These are phyloP conservation scores for Trichoderma sp. DNA, from an alignment of 2,329 filamentous ascomycete genomes.

Conservation along the genomic window DNA sequence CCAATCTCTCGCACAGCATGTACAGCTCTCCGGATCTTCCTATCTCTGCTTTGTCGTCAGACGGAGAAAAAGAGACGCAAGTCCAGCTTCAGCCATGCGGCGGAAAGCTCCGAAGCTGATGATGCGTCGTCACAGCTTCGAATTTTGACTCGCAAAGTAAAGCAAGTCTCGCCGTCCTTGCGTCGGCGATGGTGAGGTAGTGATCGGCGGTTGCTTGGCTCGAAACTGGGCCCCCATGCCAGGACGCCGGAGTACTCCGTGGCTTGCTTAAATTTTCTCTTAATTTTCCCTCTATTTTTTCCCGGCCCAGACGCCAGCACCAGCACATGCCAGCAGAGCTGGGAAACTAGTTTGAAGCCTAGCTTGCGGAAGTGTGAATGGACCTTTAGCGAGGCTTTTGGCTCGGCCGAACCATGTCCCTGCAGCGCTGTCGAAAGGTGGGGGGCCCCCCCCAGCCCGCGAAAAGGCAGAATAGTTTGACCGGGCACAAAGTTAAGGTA, in stretches of 20 bases:
- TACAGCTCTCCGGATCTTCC: background rate
- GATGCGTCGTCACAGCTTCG: background rate
- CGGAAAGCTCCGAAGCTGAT: background rate
- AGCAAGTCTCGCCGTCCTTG: background rate
- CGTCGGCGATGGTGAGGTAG: constrained; percentile 11
- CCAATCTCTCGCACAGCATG: background rate
- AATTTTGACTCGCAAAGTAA: background rate
- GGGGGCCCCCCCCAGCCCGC: background rate
- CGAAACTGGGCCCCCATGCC: constrained; percentile 4
- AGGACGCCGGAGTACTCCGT: constrained; percentile 9
- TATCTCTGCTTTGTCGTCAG: background rate
- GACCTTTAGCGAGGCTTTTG: constrained; percentile 6
- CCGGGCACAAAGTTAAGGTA: constrained; percentile 3
- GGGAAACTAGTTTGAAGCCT: background rate
- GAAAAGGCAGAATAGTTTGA: background rate
- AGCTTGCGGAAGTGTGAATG: background rate
- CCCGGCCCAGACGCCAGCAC: background rate
- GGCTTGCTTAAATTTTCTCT: background rate
- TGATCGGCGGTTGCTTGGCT: constrained; percentile 13
- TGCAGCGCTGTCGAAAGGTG: background rate
- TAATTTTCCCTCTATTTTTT: background rate
- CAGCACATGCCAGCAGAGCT: background rate
- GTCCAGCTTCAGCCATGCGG: background rate
- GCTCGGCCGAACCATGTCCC: constrained; percentile 13
- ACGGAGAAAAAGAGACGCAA: background rate